Base-by-base conservation (phyloP, 1,139 yeast species). In the Nadsonia starkeyi-henricii region DNA sequence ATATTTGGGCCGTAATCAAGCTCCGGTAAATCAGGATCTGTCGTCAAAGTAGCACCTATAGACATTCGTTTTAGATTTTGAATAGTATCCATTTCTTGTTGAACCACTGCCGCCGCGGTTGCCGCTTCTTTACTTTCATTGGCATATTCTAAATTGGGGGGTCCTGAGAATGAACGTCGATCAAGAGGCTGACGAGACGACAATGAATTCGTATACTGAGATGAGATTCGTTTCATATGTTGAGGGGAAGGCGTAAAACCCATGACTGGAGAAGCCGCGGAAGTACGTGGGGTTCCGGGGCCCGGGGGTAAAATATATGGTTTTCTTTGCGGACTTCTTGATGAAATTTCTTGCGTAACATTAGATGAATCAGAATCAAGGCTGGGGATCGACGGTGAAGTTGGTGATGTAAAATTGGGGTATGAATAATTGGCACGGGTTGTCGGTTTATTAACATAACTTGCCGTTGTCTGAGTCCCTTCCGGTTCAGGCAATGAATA, bases 41-140 rank as follows among this genome's bases (percentile, higher is more conserved):
- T 54, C 2, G 71, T 56, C 5, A 70, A 62, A 28, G 62, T 49
- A 13, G 72, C 66, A 42, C 75, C 75, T 46, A 73, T 65, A 1
- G 75, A 70, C 2, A 73, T 62, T 39, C 78, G 64, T 52, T 73
- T 73, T 48, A 73, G 59, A 1, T 73, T 69, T 51, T 73, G 69
- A 45, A 73, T 66, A 26, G 71, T 70, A 51, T 67, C 67, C 60
- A 73, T 63, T 54, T 73, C 78, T 52, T 72, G 75, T 20, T 17
- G 46, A 30, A 18, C 43, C 33, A 21, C 48, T 43, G 46, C 45
- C 41, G 42, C 45, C 48, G 42, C 45, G 45, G 45, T 23, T 36
- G 45, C 43, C 28, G 48, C 37, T 36, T 46, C 48, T 42, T 43
- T 46, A 44, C 48, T 42, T 46, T 19, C 26, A 12, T 13, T 41